phyloP scores from a whole-genome alignment of 23 red algal species.

The Agarophyton chilense region DNA sequence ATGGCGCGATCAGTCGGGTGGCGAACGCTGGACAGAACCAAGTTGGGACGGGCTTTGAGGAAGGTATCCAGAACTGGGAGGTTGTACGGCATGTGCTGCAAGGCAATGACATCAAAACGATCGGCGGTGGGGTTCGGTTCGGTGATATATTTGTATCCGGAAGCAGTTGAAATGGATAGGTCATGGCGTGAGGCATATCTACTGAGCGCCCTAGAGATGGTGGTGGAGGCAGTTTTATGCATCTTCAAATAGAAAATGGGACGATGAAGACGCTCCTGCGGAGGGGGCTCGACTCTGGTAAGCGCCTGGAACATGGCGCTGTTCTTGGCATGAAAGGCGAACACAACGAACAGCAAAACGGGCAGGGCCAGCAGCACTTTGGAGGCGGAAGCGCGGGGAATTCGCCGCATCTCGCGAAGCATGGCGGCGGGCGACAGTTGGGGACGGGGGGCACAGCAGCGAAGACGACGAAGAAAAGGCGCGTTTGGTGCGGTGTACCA shows the following conservation, averaged over 20 bases:
- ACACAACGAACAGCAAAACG: not conserved
- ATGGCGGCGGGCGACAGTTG: not conserved
- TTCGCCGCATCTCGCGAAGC: not conserved
- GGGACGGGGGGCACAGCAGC: not conserved
- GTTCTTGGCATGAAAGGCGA: not conserved
- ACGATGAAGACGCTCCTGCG: not conserved
- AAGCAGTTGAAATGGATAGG: no score
- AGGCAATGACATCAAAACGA: not conserved
- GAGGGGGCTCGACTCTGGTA: not conserved
- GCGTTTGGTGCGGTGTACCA: not conserved
- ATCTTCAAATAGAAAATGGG: no score
- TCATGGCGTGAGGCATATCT: no score
- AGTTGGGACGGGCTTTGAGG: not conserved
- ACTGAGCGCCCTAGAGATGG: no score
- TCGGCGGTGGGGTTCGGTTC: not conserved
- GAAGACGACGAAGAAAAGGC: not conserved
- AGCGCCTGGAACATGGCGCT: not conserved
- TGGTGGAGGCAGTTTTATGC: no score
- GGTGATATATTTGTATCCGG: constrained; percentile 6
- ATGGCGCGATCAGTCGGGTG: constrained; percentile 16
- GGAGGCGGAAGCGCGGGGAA: not conserved
- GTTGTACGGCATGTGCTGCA: constrained; percentile 16
- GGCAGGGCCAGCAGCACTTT: not conserved
- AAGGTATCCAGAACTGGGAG: not conserved
- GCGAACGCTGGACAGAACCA: not conserved